Conservation (phyloP, 78 protist species). For the Speleostelium caveatum region DNA sequence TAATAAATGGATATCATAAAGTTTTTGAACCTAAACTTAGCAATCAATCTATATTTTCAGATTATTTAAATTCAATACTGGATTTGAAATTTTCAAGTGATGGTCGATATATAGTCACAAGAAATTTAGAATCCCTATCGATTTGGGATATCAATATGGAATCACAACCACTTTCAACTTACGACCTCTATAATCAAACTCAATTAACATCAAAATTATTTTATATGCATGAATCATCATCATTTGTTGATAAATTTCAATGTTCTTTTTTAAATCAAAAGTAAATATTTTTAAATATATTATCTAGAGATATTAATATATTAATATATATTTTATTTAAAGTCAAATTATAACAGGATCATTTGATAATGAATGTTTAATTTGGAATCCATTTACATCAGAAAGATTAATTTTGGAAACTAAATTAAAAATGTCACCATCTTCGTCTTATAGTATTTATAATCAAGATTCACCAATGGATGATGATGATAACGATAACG, state of each 20-base stretch:
- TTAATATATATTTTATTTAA: background rate
- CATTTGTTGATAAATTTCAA: slow-evolving; percentile 56
- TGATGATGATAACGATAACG: too few relatives aligned
- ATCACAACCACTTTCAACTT: slow-evolving; percentile 26
- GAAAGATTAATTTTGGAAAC: slow-evolving; percentile 46
- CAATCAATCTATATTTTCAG: slow-evolving; percentile 45
- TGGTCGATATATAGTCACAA: slow-evolving; percentile 50
- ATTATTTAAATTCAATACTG: slow-evolving; percentile 40
- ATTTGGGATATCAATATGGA: slow-evolving; percentile 75
- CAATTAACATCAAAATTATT: slow-evolving; percentile 20
- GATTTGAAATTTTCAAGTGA: slow-evolving; percentile 52
- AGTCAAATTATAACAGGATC: slow-evolving; percentile 73
- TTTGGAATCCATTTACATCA: slow-evolving; percentile 74
- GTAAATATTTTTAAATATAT: background rate
- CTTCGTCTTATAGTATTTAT: too few relatives aligned
- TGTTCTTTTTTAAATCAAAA: slow-evolving; percentile 47
- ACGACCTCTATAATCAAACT: slow-evolving; percentile 47
- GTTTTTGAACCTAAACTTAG: slow-evolving; percentile 24
- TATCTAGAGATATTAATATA: background rate
- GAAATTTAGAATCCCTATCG: slow-evolving; percentile 44
- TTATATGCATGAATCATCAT: slow-evolving; percentile 49
- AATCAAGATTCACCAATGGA: too few relatives aligned
- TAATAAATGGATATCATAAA: slow-evolving; percentile 8
- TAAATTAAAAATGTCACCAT: background rate
- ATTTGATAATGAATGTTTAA: slow-evolving; percentile 49